phyloP scores from a whole-genome alignment of 2,329 filamentous ascomycete species.

The Drechslera avenae region DNA sequence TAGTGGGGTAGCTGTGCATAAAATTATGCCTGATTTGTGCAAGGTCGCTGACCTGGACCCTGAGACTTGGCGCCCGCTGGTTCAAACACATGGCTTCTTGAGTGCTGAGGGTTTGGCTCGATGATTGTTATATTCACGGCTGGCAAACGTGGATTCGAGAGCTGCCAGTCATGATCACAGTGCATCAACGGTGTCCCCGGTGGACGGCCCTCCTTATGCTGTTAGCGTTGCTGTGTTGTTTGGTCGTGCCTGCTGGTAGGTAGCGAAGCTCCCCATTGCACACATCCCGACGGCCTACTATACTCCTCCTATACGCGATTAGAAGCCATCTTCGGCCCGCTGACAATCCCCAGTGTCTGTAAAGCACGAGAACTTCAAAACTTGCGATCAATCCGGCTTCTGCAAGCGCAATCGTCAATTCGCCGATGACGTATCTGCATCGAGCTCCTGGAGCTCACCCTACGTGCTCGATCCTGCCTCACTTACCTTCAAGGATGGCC shows the following conservation, averaged over 20 bases:
- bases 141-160: constrained; percentile 22
- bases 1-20: constrained; percentile 17
- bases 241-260: constrained; percentile 48
- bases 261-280: constrained; percentile 13
- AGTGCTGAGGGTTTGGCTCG: constrained; percentile 5
- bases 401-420: constrained; percentile 92
- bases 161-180: constrained; percentile 37
- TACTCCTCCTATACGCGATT: background rate
- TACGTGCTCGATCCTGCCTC: constrained; percentile 77
- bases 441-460: constrained; percentile 76
- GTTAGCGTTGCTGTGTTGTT: constrained; percentile 39
- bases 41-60: constrained; percentile 5
- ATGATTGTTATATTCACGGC: constrained; percentile 19
- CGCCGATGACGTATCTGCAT: constrained; percentile 74
- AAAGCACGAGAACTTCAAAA: constrained; percentile 97
- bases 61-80: constrained; percentile 12
- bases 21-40: constrained; percentile 14
- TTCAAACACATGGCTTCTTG: constrained; percentile 22
- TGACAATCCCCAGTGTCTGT: constrained; percentile 66
- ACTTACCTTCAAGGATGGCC: constrained; percentile 76
- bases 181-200: constrained; percentile 52
- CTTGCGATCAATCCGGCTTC: constrained; percentile 93
- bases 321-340: constrained; percentile 7
- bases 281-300: background rate
- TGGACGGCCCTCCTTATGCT: constrained; percentile 62